Evolutionary conservation across 1,284 basidiomycete genomes (phyloP).

Genomic region (Anthracocystis panici-leucophaei): DNA sequence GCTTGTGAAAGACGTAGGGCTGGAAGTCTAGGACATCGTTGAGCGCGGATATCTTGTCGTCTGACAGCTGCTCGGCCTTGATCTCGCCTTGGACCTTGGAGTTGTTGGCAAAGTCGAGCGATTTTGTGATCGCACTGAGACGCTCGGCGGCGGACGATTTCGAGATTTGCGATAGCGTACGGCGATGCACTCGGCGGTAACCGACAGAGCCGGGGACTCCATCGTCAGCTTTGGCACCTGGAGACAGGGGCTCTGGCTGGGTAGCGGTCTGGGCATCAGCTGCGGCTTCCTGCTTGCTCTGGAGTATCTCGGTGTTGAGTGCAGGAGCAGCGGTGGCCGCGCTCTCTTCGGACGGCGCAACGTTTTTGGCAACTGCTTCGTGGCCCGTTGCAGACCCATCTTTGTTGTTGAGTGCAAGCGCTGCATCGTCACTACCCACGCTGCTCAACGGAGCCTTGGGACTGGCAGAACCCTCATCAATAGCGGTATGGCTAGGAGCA

Average conservation of each 20-base stretch:
- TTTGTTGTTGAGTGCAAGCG: background rate
- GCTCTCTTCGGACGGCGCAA: slow-evolving; percentile 1
- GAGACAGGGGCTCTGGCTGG: background rate
- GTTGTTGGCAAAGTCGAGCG: slow-evolving; percentile 68
- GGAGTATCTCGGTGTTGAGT: slow-evolving; percentile 20
- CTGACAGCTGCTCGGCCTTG: slow-evolving; percentile 43
- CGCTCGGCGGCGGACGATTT: slow-evolving; percentile 58
- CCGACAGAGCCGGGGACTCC: slow-evolving; percentile 55
- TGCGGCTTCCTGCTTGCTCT: slow-evolving; percentile 4
- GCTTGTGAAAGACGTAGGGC: slow-evolving; percentile 59
- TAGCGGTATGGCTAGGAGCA: slow-evolving; percentile 33
- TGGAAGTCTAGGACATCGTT: slow-evolving; percentile 64
- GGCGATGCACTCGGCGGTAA: slow-evolving; percentile 51
- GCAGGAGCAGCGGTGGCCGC: slow-evolving; percentile 15
- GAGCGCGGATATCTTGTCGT: slow-evolving; percentile 28
- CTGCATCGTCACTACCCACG: slow-evolving; percentile 19
- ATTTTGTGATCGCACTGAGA: slow-evolving; percentile 60
- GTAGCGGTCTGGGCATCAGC: background rate
- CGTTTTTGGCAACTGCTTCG: background rate
- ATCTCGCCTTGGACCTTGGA: slow-evolving; percentile 67
- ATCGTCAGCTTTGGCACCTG: slow-evolving; percentile 14
- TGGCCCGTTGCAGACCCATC: background rate
- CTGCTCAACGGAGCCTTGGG: slow-evolving; percentile 19
- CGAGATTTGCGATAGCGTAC: slow-evolving; percentile 60
- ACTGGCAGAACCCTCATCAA: slow-evolving; percentile 25